These are phyloP conservation scores for Pecoramyces ruminantium DNA, from an alignment of 192 early-diverging fungal genomes.

Conservation along the genomic window DNA sequence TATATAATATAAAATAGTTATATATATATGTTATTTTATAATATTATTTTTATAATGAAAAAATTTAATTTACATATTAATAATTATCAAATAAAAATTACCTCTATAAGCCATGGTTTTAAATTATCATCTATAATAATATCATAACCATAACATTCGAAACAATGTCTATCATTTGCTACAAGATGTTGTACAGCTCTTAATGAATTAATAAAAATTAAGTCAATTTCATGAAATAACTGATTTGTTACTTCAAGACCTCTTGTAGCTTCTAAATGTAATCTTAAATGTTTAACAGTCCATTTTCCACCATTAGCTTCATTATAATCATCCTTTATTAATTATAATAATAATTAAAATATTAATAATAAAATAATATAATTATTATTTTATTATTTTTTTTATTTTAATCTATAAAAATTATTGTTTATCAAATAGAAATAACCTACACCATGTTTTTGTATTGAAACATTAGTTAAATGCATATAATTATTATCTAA, in stretches of 20 bases:
- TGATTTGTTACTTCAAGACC: constrained; percentile 14
- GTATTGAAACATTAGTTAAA: constrained; percentile 38
- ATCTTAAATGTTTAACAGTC: constrained; percentile 23
- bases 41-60: not conserved
- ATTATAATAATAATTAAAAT: not conserved
- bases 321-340: constrained; percentile 29
- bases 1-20: too few relatives aligned
- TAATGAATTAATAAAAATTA: constrained; percentile 29
- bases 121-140: constrained; percentile 28
- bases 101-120: constrained; percentile 39
- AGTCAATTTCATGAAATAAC: constrained; percentile 29
- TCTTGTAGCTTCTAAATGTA: constrained; percentile 23
- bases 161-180: constrained; percentile 30
- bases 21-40: too few relatives aligned
- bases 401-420: not conserved
- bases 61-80: not conserved
- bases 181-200: constrained; percentile 27
- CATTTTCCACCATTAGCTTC: constrained; percentile 40
- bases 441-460: constrained; percentile 28
- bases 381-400: not conserved
- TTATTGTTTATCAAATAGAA: not conserved
- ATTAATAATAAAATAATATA: not conserved
- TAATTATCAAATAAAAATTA: constrained; percentile 8
- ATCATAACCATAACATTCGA: constrained; percentile 42
- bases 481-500: constrained; percentile 41